phyloP scores from a whole-genome alignment of 2,329 filamentous ascomycete genomes.

The Chalara sp. region DNA sequence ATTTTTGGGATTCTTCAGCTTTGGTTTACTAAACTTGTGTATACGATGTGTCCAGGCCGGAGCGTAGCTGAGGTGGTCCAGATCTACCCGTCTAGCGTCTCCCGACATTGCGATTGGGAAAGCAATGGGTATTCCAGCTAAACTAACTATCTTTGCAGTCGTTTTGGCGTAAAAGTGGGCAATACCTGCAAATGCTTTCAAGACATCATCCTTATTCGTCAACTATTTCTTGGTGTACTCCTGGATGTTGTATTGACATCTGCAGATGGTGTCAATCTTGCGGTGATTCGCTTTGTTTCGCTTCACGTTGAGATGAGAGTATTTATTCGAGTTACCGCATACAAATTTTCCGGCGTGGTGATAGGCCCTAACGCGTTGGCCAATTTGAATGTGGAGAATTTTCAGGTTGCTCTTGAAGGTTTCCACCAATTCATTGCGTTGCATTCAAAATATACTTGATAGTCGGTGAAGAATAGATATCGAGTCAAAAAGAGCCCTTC shows the following conservation, averaged over 20 bases:
- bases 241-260: constrained; percentile 3
- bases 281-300: constrained; percentile 3
- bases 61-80: constrained; percentile 2
- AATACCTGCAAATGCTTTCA: constrained; percentile 2
- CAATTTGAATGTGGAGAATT: constrained; percentile 1
- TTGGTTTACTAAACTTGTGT: constrained; percentile 1
- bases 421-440: constrained; percentile 4
- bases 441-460: constrained; percentile 3
- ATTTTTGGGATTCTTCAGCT: constrained; percentile 3
- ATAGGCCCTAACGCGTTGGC: constrained; percentile 1
- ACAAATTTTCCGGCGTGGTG: constrained; percentile 3
- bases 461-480: constrained; percentile 2
- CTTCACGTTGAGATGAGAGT: constrained; percentile 2
- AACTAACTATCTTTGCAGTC: constrained; percentile 4
- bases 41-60: constrained; percentile 2
- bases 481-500: constrained; percentile 2
- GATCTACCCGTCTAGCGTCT: background rate
- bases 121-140: constrained; percentile 3
- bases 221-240: constrained; percentile 2
- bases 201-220: constrained; percentile 3
- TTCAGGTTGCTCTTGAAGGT: constrained; percentile 3
- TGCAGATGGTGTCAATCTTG: constrained; percentile 3
- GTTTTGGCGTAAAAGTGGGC: constrained; percentile 1
- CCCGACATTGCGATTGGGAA: constrained; percentile 1
- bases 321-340: constrained; percentile 4